Conservation (phyloP, 495 filamentous ascomycete species). For the Rhypophila decipiens region DNA sequence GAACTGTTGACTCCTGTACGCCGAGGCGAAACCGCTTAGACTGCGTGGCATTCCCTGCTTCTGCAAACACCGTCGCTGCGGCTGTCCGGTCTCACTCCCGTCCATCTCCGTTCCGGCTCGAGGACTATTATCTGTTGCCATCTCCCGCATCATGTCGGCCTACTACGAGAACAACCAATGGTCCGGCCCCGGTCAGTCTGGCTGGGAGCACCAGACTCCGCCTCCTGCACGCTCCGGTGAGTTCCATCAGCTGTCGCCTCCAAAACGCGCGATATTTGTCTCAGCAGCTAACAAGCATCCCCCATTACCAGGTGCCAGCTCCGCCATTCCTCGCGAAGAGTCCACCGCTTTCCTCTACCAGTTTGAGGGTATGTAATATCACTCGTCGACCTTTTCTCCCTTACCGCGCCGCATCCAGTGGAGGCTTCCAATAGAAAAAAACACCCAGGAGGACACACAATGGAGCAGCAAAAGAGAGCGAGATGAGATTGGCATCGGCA, state of each 20-base stretch:
- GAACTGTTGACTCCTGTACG: slow-evolving; percentile 12
- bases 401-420: not conserved
- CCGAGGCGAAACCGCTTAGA: slow-evolving; percentile 12
- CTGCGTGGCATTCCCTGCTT: not conserved
- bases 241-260: slow-evolving; percentile 10
- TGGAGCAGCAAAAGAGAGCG: not conserved
- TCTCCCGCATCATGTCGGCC: slow-evolving; percentile 54
- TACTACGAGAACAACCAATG: slow-evolving; percentile 89
- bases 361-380: slow-evolving; percentile 72
- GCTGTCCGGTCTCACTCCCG: slow-evolving; percentile 27
- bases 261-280: not conserved
- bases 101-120: not conserved
- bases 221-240: slow-evolving; percentile 82
- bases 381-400: not conserved
- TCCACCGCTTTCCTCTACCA: slow-evolving; percentile 76
- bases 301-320: slow-evolving; percentile 59
- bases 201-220: slow-evolving; percentile 73
- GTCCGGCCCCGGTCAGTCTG: slow-evolving; percentile 58
- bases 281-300: slow-evolving; percentile 30
- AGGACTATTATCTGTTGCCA: slow-evolving; percentile 1
- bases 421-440: too few species aligned
- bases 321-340: slow-evolving; percentile 71
- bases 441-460: not conserved
- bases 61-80: slow-evolving; percentile 22
- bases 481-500: not conserved